Conservation (phyloP, 345 rosid genomes). For the Syzygium jambos region DNA sequence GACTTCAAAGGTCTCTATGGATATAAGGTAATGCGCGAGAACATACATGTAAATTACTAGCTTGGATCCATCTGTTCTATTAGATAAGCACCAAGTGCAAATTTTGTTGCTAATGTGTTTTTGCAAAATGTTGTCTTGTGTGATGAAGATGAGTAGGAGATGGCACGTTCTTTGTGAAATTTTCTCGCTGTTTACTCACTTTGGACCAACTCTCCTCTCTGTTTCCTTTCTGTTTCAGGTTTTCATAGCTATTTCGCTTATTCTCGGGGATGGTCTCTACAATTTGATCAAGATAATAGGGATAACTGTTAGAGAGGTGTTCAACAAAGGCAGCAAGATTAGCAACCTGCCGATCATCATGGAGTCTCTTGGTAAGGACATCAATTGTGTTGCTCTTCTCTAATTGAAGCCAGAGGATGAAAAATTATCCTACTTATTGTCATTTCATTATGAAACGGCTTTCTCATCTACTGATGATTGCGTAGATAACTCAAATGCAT, state of each 20-base stretch:
- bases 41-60: not conserved
- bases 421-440: not conserved
- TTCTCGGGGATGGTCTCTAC: constrained; percentile 92
- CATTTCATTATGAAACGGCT: not conserved
- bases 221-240: constrained; percentile 37
- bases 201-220: not conserved
- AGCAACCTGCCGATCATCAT: constrained; percentile 46
- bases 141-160: not conserved
- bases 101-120: not conserved
- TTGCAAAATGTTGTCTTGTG: not conserved
- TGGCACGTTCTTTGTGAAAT: not conserved
- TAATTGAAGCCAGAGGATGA: no score
- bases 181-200: not conserved
- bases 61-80: not conserved
- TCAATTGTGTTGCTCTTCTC: no score
- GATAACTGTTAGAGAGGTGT: constrained; percentile 49
- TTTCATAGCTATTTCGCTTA: constrained; percentile 74
- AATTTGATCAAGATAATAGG: constrained; percentile 74
- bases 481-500: not conserved
- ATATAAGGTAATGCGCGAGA: constrained; percentile 53
- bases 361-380: constrained; percentile 45
- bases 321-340: constrained; percentile 38
- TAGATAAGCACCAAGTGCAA: not conserved
- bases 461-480: not conserved
- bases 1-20: constrained; percentile 94